Percentiles rank a stretch among this genome's conserved stretches.
Conservation (phyloP, 345 rosid species). For the Corchorus capsularis region DNA sequence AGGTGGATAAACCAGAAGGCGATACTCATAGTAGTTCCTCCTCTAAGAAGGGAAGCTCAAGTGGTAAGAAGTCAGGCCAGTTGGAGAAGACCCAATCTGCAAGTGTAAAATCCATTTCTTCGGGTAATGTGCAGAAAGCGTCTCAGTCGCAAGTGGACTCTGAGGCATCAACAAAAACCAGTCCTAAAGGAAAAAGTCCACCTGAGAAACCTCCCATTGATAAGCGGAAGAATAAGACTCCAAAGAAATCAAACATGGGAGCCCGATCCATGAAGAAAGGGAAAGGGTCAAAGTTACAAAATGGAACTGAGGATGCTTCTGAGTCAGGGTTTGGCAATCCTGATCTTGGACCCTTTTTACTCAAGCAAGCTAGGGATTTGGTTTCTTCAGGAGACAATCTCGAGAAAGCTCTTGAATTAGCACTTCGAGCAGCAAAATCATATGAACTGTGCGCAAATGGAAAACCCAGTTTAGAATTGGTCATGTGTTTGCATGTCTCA, state of each 20-base stretch:
- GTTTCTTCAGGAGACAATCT: slow-evolving; percentile 72
- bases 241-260: slow-evolving; percentile 44
- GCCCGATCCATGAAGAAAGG: slow-evolving; percentile 46
- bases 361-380: slow-evolving; percentile 76
- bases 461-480: slow-evolving; percentile 66
- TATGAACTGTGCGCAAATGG: slow-evolving; percentile 66
- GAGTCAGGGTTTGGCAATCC: slow-evolving; percentile 50
- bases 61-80: slow-evolving; percentile 48
- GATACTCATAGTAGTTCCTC: slow-evolving; percentile 43
- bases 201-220: slow-evolving; percentile 45
- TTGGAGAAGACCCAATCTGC: slow-evolving; percentile 41
- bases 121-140: slow-evolving; percentile 38
- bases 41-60: slow-evolving; percentile 39
- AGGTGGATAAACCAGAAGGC: slow-evolving; percentile 48
- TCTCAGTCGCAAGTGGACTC: slow-evolving; percentile 33
- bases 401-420: slow-evolving; percentile 68
- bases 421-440: slow-evolving; percentile 69
- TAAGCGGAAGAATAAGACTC: slow-evolving; percentile 40
- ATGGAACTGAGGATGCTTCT: slow-evolving; percentile 45
- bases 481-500: slow-evolving; percentile 84
- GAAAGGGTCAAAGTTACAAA: slow-evolving; percentile 43
- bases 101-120: slow-evolving; percentile 40
- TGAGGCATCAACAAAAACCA: slow-evolving; percentile 38
- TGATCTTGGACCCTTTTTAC: slow-evolving; percentile 69
- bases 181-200: slow-evolving; percentile 42